Evolutionary conservation across 306 rosid species (phyloP), one percentile per base, ranked within the genome.

Genomic region (Vigna radiata): DNA sequence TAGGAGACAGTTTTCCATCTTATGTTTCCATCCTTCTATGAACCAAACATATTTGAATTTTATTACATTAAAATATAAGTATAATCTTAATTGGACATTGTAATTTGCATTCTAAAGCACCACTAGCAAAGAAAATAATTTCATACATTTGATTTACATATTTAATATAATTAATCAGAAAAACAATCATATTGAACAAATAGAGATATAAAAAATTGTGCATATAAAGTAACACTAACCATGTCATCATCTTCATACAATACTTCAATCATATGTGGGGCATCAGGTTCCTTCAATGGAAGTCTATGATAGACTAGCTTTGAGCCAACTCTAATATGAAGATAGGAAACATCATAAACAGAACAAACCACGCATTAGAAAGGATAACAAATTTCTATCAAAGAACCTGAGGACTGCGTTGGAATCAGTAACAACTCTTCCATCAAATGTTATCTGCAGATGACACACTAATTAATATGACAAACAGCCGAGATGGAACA

Each of bases 211-310:
- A 14, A 27, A 15, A 23, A 55, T 10, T 8, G 77, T 25, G 46
- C 31, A 47, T 18, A 25, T 18, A 25, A 59, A 68, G 72, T 50
- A 64, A 81, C 19, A 73, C 68, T 83, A 80, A 95, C 98, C 89
- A 92, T 82, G 72, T 92, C 92, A 86, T 77, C 88, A 83, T 92
- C 97, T 75, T 92, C 97, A 21, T 83, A 89, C 53, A 95, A 81
- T 64, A 92, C 85, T 77, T 89, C 87, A 5, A 95, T 80, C 59
- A 74, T 25, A 85, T 77, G 70, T 0, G 97, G 97, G 16, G 93
- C 96, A 82, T 89, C 91, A 0, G 96, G 97, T 82, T 95, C 98
- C 77, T 86, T 88, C 98, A 97, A 95, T 6, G 97, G 97, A 83
- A 85, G 80, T 72, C 97, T 87, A 84, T 85, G 97, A 86, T 95